phyloP scores from a whole-genome alignment of 2,329 filamentous ascomycete genomes.

The Diaporthe sp. region DNA sequence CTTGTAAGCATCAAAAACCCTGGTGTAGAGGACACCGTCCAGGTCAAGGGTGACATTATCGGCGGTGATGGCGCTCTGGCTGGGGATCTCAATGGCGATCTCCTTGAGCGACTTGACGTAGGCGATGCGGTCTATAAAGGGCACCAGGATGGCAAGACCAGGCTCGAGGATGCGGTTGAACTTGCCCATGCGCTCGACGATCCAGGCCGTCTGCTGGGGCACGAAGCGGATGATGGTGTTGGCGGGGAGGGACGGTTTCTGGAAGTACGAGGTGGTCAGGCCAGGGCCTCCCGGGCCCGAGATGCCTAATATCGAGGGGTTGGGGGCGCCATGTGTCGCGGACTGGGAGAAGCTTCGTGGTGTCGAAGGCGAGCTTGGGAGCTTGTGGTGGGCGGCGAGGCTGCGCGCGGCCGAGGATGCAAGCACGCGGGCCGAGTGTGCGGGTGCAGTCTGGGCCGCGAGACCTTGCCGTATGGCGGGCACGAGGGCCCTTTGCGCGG shows the following conservation, averaged over 20 bases:
- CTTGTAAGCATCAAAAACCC: constrained; percentile 98
- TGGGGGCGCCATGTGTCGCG: constrained; percentile 43
- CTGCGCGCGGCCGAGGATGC: constrained; percentile 31
- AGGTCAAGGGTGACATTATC: constrained; percentile 98
- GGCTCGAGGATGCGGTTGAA: constrained; percentile 95
- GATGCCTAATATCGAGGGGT: constrained; percentile 45
- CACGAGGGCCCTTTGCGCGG: constrained; percentile 40
- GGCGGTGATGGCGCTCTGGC: constrained; percentile 96
- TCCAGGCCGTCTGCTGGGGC: constrained; percentile 99
- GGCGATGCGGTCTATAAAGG: constrained; percentile 94
- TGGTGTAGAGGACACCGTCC: constrained; percentile 94
- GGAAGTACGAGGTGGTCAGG: constrained; percentile 83
- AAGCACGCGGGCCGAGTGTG: constrained; percentile 33
- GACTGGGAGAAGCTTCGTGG: constrained; percentile 40
- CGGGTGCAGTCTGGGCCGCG: constrained; percentile 28
- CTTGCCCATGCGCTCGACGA: constrained; percentile 99
- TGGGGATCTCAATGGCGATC: constrained; percentile 94
- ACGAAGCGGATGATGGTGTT: constrained; percentile 98
- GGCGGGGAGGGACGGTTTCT: constrained; percentile 80
- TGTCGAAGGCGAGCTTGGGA: constrained; percentile 12
- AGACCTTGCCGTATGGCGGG: constrained; percentile 37
- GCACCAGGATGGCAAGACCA: constrained; percentile 88
- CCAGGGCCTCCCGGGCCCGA: constrained; percentile 53
- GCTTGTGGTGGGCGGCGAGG: constrained; percentile 28
- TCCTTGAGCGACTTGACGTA: constrained; percentile 99